phyloP scores from a whole-genome alignment of 805 yeast genomes.

The Lipomyces sp. region DNA sequence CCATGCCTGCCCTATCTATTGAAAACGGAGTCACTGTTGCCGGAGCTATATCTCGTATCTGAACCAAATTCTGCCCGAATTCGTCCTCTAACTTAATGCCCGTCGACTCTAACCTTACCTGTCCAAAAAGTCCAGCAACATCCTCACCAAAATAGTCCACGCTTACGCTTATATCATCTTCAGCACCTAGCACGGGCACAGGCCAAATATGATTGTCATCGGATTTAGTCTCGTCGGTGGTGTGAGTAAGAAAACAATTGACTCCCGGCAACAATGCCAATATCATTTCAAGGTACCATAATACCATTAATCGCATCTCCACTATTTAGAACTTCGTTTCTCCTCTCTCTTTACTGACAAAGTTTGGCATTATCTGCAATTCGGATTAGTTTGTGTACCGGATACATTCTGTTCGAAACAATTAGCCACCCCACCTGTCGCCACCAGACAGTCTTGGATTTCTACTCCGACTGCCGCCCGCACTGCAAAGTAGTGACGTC shows the following conservation, averaged over 20 bases:
- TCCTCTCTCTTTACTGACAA: background rate
- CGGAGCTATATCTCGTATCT: background rate
- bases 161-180: background rate
- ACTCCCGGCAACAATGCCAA: background rate
- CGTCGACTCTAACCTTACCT: background rate
- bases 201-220: background rate
- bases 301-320: background rate
- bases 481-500: background rate
- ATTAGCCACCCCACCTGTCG: too few relatives aligned
- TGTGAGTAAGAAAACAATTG: background rate
- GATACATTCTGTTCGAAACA: too few relatives aligned
- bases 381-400: too few relatives aligned
- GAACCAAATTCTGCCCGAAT: background rate
- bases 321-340: background rate
- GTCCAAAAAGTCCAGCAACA: background rate
- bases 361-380: background rate
- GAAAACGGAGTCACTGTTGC: background rate
- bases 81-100: background rate
- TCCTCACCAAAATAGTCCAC: background rate
- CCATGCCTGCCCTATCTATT: background rate
- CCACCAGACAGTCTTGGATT: too few relatives aligned
- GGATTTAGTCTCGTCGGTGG: background rate
- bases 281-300: background rate
- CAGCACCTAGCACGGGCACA: background rate
- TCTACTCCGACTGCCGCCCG: background rate